Conservation (phyloP, 2,329 filamentous ascomycete genomes). For the Bipolaris oryzae region DNA sequence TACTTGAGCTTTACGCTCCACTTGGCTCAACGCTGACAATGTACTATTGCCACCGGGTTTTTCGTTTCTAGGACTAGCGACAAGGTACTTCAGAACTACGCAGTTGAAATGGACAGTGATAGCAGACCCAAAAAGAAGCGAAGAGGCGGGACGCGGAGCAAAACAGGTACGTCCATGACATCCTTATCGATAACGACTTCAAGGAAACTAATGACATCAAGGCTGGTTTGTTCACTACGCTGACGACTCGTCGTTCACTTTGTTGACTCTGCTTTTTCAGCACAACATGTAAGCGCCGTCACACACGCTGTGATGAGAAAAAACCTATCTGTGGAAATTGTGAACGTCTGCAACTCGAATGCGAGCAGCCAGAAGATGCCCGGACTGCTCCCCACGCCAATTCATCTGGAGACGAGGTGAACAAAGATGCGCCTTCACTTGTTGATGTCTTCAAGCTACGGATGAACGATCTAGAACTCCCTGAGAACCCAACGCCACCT, state of each 20-base stretch:
- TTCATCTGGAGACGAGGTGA: conserved; percentile 4
- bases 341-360: conserved; percentile 36
- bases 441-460: conserved; percentile 36
- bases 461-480: conserved; percentile 30
- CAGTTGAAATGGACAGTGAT: conserved; percentile 2
- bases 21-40: background rate
- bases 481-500: conserved; percentile 18
- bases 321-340: conserved; percentile 44
- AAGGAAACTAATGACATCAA: conserved; percentile 5
- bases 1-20: background rate
- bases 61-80: background rate
- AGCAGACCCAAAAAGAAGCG: conserved; percentile 27
- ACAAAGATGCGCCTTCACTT: conserved; percentile 9
- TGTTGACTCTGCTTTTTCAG: conserved; percentile 19
- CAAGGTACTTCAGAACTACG: background rate
- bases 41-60: background rate
- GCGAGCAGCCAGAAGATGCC: conserved; percentile 33
- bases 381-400: conserved; percentile 12
- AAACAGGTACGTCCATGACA: conserved; percentile 28
- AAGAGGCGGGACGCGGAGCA: conserved; percentile 32
- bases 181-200: background rate
- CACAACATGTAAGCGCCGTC: conserved; percentile 43
- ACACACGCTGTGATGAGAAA: conserved; percentile 44
- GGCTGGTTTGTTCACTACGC: conserved; percentile 8
- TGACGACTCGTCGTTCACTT: background rate